Evolutionary conservation across 768 basidiomycete species (phyloP).

Genomic region (Tricholoma saponaceum): DNA sequence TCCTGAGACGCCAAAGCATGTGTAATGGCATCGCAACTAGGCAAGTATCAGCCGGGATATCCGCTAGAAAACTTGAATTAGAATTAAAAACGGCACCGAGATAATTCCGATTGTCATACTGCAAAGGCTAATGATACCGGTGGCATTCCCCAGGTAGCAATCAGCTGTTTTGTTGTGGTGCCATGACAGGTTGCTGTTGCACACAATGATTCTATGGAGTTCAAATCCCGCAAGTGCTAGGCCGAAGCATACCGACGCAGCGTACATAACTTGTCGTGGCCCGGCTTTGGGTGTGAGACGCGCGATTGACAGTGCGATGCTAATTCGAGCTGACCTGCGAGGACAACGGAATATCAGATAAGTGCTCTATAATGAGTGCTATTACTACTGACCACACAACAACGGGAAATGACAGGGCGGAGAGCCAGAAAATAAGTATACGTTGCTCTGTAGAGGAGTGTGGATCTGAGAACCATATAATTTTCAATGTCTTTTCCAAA

Average conservation of each 20-base stretch:
- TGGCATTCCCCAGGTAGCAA: slow-evolving; percentile 7
- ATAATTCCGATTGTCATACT: slow-evolving; percentile 7
- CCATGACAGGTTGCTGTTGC: slow-evolving; percentile 8
- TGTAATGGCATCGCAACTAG: slow-evolving; percentile 21
- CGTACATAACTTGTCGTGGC: slow-evolving; percentile 2
- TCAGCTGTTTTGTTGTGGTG: slow-evolving; percentile 7
- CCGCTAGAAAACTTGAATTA: slow-evolving; percentile 16
- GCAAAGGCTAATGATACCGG: slow-evolving; percentile 9
- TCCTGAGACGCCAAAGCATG: slow-evolving; percentile 20
- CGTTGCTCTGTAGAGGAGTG: not conserved
- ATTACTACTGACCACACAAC: slow-evolving; percentile 11
- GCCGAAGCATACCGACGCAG: slow-evolving; percentile 6
- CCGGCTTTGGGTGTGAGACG: slow-evolving; percentile 8
- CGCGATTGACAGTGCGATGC: slow-evolving; percentile 16
- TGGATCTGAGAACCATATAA: not conserved
- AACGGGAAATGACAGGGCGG: not conserved
- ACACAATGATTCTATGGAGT: slow-evolving; percentile 10
- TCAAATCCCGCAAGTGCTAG: slow-evolving; percentile 7
- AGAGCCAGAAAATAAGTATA: slow-evolving; percentile 11
- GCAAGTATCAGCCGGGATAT: slow-evolving; percentile 20
- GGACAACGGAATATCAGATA: not conserved
- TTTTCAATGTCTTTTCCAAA: not conserved
- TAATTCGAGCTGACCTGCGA: slow-evolving; percentile 13
- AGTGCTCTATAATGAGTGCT: not conserved
- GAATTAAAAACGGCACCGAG: slow-evolving; percentile 4